Evolutionary conservation across 106 monocot genomes (phyloP).

Genomic region (Phalaenopsis aphrodite): DNA sequence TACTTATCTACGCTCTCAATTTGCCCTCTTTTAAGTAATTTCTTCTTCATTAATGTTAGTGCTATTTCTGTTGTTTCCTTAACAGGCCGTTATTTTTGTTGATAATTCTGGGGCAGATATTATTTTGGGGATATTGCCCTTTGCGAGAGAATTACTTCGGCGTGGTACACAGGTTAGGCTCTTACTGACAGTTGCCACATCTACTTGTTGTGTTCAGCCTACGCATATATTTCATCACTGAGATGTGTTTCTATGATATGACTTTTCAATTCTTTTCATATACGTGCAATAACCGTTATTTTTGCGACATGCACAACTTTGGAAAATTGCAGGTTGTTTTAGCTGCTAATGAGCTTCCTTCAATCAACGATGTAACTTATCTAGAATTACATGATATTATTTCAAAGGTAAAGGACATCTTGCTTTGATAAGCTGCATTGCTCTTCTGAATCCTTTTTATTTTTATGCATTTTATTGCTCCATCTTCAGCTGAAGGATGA

Average conservation of each 20-base stretch:
- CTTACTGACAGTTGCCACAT: neutral
- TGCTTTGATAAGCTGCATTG: neutral
- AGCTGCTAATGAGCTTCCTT: conserved; percentile 77
- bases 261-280: neutral
- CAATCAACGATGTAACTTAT: conserved; percentile 77
- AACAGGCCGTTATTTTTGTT: conserved; percentile 84
- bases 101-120: conserved; percentile 99
- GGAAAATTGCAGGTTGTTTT: conserved; percentile 43
- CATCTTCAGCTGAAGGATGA: conserved; percentile 82
- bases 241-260: neutral
- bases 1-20: too few species aligned
- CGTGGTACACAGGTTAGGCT: conserved; percentile 64
- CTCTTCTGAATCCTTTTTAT: too few species aligned
- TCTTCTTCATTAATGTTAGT: too few species aligned
- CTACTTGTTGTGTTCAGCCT: neutral
- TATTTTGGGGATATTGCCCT: conserved; percentile 84
- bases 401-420: conserved; percentile 32
- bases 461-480: too few species aligned
- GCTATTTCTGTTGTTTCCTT: neutral
- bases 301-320: neutral
- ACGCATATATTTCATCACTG: neutral
- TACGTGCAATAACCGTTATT: neutral
- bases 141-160: conserved; percentile 91
- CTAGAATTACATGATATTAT: conserved; percentile 54
- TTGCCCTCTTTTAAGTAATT: too few species aligned